Evolutionary conservation across 23 red algal species (phyloP), one percentile per base, ranked within the genome.

Genomic region (Gracilariopsis chorda): DNA sequence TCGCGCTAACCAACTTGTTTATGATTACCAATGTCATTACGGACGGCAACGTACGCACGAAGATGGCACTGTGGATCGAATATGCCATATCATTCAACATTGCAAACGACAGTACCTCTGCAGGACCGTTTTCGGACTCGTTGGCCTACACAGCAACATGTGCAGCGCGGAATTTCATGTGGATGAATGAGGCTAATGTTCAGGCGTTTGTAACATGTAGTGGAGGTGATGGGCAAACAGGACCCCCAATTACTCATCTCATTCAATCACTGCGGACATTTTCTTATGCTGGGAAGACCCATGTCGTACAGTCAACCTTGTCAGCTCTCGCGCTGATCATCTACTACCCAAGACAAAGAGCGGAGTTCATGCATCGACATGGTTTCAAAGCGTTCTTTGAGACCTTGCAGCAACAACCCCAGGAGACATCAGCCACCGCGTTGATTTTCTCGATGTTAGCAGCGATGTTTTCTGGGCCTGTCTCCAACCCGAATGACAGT

Each of bases 81-180:
- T 81, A 67, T 55, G 72, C 58, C 11, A 68, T 71, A 13, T 80
- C 43, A 1, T 81, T 42, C 32, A 91, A 91, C 40, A 33, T 91
- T 4, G 42, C 2, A 2, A 21, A 59, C 37, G 57, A 79, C 7
- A 33, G 23, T 4, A 8, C 20, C 39, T 11, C 10, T 6, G n/a
- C 11, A 32, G 71, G 32, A 61, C 70, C 48, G 25, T 43, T 57
- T 9, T 67, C 73, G 36, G 70, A 88, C 23, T 36, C 75, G 0
- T 73, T 91, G 23, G 71, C 60, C 0, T 91, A 91, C 47, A 57
- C 45, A 11, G 75, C 87, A 25, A 62, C 87, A 14, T 79, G 52
- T 1, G 87, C 87, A 27, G 87, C 87, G 2, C 87, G 87, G 23
- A 91, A 91, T 59, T 69, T 80, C 11, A 91, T 81, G 39, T 91